phyloP scores from a whole-genome alignment of 441 rosid species.

The Mallotus repandus region DNA sequence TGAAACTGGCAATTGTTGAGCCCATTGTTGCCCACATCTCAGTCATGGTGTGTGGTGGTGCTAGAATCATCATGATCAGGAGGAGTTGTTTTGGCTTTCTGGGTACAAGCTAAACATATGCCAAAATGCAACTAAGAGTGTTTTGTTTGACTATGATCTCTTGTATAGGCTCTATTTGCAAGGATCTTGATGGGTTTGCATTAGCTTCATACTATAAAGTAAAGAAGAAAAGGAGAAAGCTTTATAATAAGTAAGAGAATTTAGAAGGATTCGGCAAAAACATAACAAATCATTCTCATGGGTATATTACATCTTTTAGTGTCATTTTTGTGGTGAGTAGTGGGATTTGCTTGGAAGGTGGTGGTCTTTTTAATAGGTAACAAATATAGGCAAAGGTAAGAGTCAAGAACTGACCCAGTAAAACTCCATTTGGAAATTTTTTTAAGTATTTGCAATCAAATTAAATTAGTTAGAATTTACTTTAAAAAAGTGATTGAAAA shows the following conservation, averaged over 20 bases:
- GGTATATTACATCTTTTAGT: not conserved
- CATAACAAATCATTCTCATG: not conserved
- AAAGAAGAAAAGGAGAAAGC: not conserved
- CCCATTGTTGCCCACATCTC: conserved; percentile 62
- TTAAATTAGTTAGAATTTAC: too few species aligned
- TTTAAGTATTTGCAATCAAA: too few species aligned
- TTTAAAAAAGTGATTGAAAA: too few species aligned
- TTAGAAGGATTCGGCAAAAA: not conserved
- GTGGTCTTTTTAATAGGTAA: not conserved
- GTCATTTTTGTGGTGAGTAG: not conserved
- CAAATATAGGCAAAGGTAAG: not conserved
- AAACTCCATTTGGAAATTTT: too few species aligned
- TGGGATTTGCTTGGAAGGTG: not conserved
- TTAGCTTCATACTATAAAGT: not conserved
- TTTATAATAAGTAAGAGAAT: not conserved
- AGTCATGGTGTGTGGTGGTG: conserved; percentile 36
- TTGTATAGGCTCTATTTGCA: not conserved
- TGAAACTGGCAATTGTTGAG: conserved; percentile 54
- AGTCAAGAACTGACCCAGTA: not conserved
- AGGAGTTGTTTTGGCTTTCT: not conserved
- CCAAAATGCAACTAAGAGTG: not conserved
- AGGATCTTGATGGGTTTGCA: not conserved
- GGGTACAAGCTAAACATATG: not conserved
- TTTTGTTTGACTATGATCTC: too few species aligned
- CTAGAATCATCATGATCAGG: conserved; percentile 12